phyloP scores from a whole-genome alignment of 2,329 filamentous ascomycete genomes.

The Polychaeton citri region DNA sequence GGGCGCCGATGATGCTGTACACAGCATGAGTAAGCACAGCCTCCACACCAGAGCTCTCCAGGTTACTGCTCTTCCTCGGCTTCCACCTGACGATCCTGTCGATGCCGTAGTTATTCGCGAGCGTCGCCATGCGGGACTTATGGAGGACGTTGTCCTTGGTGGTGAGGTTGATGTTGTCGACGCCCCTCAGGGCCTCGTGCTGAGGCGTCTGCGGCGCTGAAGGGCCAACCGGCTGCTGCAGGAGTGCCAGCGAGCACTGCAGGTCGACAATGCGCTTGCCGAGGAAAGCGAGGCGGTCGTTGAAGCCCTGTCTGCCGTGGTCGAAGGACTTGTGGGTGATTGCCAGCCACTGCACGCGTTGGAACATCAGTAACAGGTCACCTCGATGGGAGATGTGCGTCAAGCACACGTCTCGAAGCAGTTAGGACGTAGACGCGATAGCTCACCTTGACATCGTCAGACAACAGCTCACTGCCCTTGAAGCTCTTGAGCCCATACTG shows the following conservation, averaged over 20 bases:
- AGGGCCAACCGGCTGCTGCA: conserved; percentile 28
- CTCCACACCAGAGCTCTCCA: conserved; percentile 59
- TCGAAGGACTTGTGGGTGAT: conserved; percentile 98
- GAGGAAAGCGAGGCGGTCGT: conserved; percentile 79
- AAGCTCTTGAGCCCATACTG: conserved; percentile 5
- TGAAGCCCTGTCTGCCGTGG: conserved; percentile 84
- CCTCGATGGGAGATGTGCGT: background rate
- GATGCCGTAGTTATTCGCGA: conserved; percentile 61
- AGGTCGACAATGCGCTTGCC: conserved; percentile 54
- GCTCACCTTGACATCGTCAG: conserved; percentile 67
- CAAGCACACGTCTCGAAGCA: background rate
- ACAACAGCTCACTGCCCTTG: conserved; percentile 57
- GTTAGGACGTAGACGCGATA: background rate
- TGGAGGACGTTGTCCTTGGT: conserved; percentile 50
- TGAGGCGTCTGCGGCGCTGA: conserved; percentile 32
- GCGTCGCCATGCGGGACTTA: conserved; percentile 49
- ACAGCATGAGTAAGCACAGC: conserved; percentile 64
- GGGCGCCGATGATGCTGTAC: conserved; percentile 75
- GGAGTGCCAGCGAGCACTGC: conserved; percentile 50
- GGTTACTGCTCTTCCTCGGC: conserved; percentile 59
- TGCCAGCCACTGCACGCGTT: conserved; percentile 55
- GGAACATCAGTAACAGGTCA: background rate
- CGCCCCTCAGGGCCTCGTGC: conserved; percentile 56
- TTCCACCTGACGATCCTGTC: conserved; percentile 74
- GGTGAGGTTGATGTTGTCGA: conserved; percentile 54